Percentiles rank a stretch among this genome's conserved stretches.
phyloP scores from a whole-genome alignment of 176 grass and related monocot genomes.

The Carex scoparia region DNA sequence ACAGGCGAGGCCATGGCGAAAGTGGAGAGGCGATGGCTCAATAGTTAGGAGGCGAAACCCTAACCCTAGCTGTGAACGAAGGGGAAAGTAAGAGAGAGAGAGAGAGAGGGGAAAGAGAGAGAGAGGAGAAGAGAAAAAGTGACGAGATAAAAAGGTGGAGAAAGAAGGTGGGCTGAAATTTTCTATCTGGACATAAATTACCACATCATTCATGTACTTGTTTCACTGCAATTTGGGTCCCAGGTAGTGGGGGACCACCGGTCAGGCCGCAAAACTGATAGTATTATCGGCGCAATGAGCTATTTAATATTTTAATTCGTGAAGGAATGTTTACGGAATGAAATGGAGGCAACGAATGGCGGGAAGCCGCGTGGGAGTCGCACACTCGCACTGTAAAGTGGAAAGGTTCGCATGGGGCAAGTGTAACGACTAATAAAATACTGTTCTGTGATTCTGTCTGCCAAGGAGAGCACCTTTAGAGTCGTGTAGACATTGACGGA shows the following conservation, averaged over 20 bases:
- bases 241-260: neutral
- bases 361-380: conserved; percentile 28
- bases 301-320: neutral
- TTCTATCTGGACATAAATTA: neutral
- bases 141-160: neutral
- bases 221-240: neutral
- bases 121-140: conserved; percentile 5
- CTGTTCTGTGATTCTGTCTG: neutral
- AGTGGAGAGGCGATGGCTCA: conserved; percentile 9
- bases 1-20: conserved; percentile 29
- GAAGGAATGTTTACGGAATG: neutral
- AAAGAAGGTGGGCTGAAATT: neutral
- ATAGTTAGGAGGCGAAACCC: conserved; percentile 43
- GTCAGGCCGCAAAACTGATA: neutral
- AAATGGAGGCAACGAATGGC: conserved; percentile 12
- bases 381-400: conserved; percentile 30
- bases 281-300: neutral
- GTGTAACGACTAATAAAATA: neutral
- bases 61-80: conserved; percentile 35
- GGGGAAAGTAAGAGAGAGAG: conserved; percentile 20
- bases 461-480: neutral
- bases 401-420: conserved; percentile 2
- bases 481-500: neutral
- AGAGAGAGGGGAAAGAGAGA: neutral
- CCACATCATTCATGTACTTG: neutral